Base-by-base conservation (phyloP, 78 protist genomes). In the Carpediemonas membranifera region DNA sequence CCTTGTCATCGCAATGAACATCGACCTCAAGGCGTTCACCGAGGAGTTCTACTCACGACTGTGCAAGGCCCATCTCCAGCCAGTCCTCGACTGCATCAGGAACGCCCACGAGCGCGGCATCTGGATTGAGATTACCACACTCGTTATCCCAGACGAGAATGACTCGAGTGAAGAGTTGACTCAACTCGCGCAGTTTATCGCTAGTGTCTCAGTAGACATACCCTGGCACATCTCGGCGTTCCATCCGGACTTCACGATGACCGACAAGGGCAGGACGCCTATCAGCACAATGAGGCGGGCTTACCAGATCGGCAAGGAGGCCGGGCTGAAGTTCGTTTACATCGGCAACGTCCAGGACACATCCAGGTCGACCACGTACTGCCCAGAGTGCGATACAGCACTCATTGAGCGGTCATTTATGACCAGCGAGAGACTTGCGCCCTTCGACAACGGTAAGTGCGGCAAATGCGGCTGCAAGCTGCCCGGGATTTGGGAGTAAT, bases 91-190 rank as follows among this genome's bases (percentile, higher is more conserved):
- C 30, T 70, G 77, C 16, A 41, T 81, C 34, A n/a, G 16, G 21
- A 24, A 19, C 11, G 56, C 73, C 31, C 30, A 74, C 24, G 33
- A 11, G 21, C 30, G 1, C 15, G 85, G 85, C 24, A 61, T 74
- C 27, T 72, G 75, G 68, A 59, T 73, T 27, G 85, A 81, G 50
- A 50, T 75, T 31, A 82, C 86, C 15, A 82, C 71, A 28, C 31
- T 82, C n/a, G 53, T 82, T 27, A 76, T 82, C 35, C 80, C 76
- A 1, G 82, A 75, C 7, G 72, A 76, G 41, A 82, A 82, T 57
- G 79, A 69, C 60, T 25, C 53, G 27, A 56, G 33, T 7, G 82
- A 69, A 1, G 78, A 77, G 14, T 3, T 82, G 25, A 18, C n/a
- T 3, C 68, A 1, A 2, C 0, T 82, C 18, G 16, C 76, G 28